phyloP scores from a whole-genome alignment of 1,284 basidiomycete genomes.

The Caloboletus inedulis region DNA sequence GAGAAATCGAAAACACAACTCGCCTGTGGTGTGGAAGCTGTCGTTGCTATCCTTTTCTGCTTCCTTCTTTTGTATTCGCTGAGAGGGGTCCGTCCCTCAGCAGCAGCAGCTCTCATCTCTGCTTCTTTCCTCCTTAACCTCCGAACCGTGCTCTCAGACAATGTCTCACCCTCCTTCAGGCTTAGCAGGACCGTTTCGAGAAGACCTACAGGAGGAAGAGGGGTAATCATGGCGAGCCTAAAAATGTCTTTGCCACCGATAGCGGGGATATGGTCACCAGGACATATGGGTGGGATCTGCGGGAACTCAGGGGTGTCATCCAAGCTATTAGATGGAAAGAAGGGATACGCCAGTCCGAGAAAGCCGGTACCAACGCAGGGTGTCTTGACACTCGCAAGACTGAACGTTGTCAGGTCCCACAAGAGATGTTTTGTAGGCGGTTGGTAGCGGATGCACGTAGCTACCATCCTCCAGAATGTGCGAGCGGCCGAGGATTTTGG shows the following conservation, averaged over 20 bases:
- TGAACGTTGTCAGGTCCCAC: constrained; percentile 24
- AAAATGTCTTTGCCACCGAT: constrained; percentile 11
- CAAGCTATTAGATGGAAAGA: background rate
- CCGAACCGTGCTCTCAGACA: constrained; percentile 29
- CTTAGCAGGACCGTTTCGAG: constrained; percentile 23
- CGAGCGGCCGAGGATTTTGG: constrained; percentile 23
- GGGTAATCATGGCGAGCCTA: constrained; percentile 19
- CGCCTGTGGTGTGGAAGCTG: constrained; percentile 9
- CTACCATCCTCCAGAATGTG: constrained; percentile 29
- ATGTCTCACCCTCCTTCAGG: constrained; percentile 24
- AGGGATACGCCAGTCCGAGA: constrained; percentile 19
- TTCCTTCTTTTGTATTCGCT: constrained; percentile 26
- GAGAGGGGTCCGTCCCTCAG: constrained; percentile 24
- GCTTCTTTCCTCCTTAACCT: constrained; percentile 26
- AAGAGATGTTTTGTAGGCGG: constrained; percentile 24
- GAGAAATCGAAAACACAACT: constrained; percentile 1
- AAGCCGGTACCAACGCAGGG: constrained; percentile 24
- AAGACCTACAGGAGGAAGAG: constrained; percentile 20
- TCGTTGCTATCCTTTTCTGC: constrained; percentile 17
- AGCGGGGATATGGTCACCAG: background rate
- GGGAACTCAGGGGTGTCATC: constrained; percentile 26
- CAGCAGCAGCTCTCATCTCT: constrained; percentile 20
- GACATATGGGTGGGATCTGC: constrained; percentile 19
- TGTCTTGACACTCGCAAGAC: constrained; percentile 26
- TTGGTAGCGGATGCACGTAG: constrained; percentile 26